Base-by-base conservation (phyloP, 1,284 basidiomycete species). In the Trametes hirsuta region DNA sequence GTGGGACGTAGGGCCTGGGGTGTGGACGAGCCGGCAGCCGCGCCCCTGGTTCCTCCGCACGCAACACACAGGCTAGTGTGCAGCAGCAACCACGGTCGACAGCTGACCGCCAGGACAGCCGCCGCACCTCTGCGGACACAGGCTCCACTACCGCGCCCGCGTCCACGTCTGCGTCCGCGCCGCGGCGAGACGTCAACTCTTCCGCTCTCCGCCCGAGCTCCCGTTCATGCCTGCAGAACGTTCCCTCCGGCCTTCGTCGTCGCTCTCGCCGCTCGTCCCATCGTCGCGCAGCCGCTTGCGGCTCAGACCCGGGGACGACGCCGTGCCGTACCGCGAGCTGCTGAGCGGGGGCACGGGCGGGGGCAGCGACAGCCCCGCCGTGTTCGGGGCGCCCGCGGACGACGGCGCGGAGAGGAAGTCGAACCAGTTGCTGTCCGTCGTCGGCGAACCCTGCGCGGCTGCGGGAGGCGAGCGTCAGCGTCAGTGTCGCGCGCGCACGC, bases 211-310 rank as follows among this genome's bases (percentile, higher is more conserved):
- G 35, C 40, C 44, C 21, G 35, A 48, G 35, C 36, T 56, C 25
- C 53, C 51, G 39, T 58, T 62, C 40, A 59, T n/a, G 24, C 44
- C 50, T 3, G 35, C 14, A 21, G 30, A 30, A 30, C 56, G 56
- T 49, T 52, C 39, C 25, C 55, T 55, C n/a, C 54, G 53, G 15
- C 34, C 47, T 37, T 50, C 52, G 47, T 55, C 61, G 46, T 60
- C 61, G 34, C 62, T 60, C 48, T 52, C 55, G 21, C 53, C 51
- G 35, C 30, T 30, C 30, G 35, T 59, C 50, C 64, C 52, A 36
- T 68, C 68, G 51, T 68, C 68, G 42, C 66, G 56, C 24, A 60
- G 56, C 35, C 69, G 66, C 56, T 70, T 70, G 35, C 66, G 66
- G 48, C 66, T 57, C 46, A 58, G 40, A 5, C 61, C 55, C 5